phyloP scores from a whole-genome alignment of 495 filamentous ascomycete species.

The Penicillium tannophilum region DNA sequence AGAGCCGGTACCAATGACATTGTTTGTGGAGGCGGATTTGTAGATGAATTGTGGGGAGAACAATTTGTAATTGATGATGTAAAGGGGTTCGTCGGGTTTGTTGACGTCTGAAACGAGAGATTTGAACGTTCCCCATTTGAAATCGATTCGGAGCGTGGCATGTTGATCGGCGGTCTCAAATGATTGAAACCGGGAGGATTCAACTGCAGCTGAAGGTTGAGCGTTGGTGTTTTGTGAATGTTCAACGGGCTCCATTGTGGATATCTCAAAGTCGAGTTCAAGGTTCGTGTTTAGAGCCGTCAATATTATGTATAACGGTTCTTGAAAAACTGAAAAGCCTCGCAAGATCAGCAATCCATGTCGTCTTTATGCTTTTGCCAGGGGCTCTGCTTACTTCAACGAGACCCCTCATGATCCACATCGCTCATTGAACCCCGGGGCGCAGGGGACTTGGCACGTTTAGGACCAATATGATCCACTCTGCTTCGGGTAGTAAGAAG shows the following conservation, averaged over 20 bases:
- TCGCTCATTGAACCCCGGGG: background rate
- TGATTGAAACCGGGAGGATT: background rate
- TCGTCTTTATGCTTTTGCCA: background rate
- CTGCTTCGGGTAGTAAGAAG: background rate
- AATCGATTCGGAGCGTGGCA: constrained; percentile 25
- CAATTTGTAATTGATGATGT: constrained; percentile 23
- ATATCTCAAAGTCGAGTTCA: background rate
- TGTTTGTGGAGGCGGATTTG: background rate
- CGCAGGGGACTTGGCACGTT: constrained; percentile 2
- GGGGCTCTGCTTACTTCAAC: background rate
- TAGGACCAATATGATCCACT: background rate
- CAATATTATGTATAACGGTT: no score
- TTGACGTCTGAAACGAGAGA: constrained; percentile 19
- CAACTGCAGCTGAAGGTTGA: background rate
- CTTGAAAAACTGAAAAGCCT: no score
- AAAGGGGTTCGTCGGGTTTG: constrained; percentile 19
- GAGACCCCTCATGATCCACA: background rate
- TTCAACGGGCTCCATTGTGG: background rate
- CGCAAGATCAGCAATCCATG: background rate
- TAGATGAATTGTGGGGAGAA: constrained; percentile 14
- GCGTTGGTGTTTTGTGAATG: background rate
- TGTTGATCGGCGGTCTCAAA: constrained; percentile 2
- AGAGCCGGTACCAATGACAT: constrained; percentile 28
- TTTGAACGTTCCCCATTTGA: constrained; percentile 33
- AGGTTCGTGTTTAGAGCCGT: background rate